phyloP scores from a whole-genome alignment of 2,329 filamentous ascomycete genomes.

The Hirsutella rhossiliensis region DNA sequence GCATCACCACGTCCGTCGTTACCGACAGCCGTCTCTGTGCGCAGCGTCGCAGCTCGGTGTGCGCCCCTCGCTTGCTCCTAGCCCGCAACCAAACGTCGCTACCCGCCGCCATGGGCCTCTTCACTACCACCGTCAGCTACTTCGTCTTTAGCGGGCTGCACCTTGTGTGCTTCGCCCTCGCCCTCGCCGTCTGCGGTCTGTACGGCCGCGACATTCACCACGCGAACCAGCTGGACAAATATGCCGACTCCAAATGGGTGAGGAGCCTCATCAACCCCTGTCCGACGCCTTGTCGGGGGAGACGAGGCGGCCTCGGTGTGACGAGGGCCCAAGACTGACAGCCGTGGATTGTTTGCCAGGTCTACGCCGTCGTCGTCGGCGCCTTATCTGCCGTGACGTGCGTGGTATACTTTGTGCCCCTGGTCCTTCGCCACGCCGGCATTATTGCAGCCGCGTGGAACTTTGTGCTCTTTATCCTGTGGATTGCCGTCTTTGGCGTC shows the following conservation, averaged over 20 bases:
- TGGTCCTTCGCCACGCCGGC: conserved; percentile 38
- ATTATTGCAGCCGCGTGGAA: conserved; percentile 54
- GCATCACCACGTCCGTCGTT: no score
- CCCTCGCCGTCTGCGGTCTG: conserved; percentile 64
- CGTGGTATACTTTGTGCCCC: conserved; percentile 52
- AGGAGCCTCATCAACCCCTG: conserved; percentile 1
- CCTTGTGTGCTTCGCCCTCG: conserved; percentile 64
- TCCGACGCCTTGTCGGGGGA: not conserved
- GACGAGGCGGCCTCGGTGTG: not conserved
- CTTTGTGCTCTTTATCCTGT: conserved; percentile 60
- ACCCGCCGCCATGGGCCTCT: not conserved
- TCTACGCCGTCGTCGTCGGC: conserved; percentile 62
- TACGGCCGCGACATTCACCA: conserved; percentile 58
- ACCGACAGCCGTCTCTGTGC: no score
- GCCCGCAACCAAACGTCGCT: not conserved
- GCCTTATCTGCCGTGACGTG: conserved; percentile 53
- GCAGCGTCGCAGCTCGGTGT: no score
- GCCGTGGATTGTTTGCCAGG: conserved; percentile 23
- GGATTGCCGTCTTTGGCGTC: conserved; percentile 70
- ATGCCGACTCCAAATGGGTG: conserved; percentile 60
- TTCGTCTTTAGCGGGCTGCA: conserved; percentile 52
- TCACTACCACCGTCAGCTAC: conserved; percentile 28
- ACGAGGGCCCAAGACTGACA: not conserved
- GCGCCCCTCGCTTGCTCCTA: not conserved
- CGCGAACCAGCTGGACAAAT: conserved; percentile 34